These are phyloP conservation scores for Fomitopsis pinicola DNA, from an alignment of 1,284 basidiomycete genomes.

Conservation along the genomic window DNA sequence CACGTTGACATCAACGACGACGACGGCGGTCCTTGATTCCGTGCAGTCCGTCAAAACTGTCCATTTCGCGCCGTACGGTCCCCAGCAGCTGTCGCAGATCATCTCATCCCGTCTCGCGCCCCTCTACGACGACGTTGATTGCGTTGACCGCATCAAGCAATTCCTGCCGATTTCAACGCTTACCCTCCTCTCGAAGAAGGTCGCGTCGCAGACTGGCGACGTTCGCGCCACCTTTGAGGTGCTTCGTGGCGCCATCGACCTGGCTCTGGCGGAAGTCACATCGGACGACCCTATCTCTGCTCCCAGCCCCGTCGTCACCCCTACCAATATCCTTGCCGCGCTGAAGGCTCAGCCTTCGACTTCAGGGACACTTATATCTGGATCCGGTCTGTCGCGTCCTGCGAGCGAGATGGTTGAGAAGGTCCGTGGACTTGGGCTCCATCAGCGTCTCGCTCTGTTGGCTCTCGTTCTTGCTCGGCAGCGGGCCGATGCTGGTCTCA, in stretches of 20 bases:
- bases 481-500: conserved; percentile 52
- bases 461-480: conserved; percentile 59
- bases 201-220: conserved; percentile 74
- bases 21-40: conserved; percentile 31
- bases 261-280: conserved; percentile 35
- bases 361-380: conserved; percentile 14
- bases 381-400: conserved; percentile 19
- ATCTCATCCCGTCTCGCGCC: conserved; percentile 54
- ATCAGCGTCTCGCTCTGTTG: conserved; percentile 65
- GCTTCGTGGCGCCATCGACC: conserved; percentile 70
- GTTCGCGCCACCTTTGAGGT: conserved; percentile 75
- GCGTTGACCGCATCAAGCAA: conserved; percentile 36
- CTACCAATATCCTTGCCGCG: conserved; percentile 61
- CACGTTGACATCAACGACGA: conserved; percentile 58
- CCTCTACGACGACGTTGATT: conserved; percentile 29
- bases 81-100: conserved; percentile 62
- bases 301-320: conserved; percentile 46
- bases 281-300: conserved; percentile 35
- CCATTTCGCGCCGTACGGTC: conserved; percentile 73
- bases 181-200: conserved; percentile 68
- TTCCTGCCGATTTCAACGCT: conserved; percentile 61
- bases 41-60: conserved; percentile 52
- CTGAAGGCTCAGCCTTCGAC: conserved; percentile 61
- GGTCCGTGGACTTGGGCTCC: conserved; percentile 62
- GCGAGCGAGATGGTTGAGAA: conserved; percentile 64